These are phyloP conservation scores for Aristolochia californica DNA, from an alignment of 164 flowering plant genomes.

Conservation along the genomic window DNA sequence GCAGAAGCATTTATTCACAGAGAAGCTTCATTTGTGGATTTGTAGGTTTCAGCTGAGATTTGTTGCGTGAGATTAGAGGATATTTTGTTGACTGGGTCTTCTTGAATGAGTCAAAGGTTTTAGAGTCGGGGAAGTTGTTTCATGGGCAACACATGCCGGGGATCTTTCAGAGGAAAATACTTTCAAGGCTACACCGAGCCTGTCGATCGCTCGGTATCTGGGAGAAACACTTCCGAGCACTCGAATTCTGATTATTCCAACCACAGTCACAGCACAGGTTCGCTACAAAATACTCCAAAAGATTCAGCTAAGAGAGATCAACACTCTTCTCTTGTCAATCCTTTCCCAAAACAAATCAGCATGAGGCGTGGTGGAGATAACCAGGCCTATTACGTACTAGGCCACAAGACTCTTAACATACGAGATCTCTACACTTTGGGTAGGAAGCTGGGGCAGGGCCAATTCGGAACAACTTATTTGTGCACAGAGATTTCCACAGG, in stretches of 20 bases:
- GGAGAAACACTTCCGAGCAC: constrained; percentile 25
- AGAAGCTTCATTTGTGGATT: too few species aligned
- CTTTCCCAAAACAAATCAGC: constrained; percentile 26
- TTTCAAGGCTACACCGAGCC: constrained; percentile 56
- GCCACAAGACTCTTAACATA: constrained; percentile 72
- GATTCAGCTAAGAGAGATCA: constrained; percentile 24
- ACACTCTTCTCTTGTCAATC: constrained; percentile 11
- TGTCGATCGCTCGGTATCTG: constrained; percentile 36
- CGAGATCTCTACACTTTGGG: constrained; percentile 78
- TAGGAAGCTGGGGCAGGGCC: constrained; percentile 86
- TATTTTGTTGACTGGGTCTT: neutral
- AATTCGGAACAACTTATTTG: constrained; percentile 77
- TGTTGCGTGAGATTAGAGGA: too few species aligned
- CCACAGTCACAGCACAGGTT: constrained; percentile 15
- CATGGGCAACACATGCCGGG: constrained; percentile 99
- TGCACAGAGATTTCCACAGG: constrained; percentile 60
- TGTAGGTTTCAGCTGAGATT: too few species aligned
- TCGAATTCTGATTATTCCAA: constrained; percentile 31
- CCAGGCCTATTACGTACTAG: constrained; percentile 66
- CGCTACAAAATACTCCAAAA: constrained; percentile 24
- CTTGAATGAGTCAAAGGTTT: constrained; percentile 24
- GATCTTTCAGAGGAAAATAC: constrained; percentile 58
- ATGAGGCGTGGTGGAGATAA: constrained; percentile 56
- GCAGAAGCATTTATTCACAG: too few species aligned
- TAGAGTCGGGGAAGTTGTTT: constrained; percentile 29